Conservation (phyloP, 2,329 filamentous ascomycete genomes). For the Scytalidium lignicola region DNA sequence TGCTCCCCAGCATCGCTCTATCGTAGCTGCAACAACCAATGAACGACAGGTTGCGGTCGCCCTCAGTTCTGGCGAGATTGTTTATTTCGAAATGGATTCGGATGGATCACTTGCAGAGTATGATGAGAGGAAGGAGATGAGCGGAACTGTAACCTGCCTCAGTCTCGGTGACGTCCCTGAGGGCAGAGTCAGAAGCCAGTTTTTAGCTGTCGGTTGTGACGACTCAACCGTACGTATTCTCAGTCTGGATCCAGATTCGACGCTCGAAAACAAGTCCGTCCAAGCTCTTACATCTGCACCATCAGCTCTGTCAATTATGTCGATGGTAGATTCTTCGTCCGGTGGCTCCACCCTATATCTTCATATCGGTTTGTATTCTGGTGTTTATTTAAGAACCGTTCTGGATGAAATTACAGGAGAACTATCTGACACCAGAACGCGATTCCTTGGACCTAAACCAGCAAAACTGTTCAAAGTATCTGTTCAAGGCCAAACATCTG, state of each 20-base stretch:
- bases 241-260: constrained; percentile 84
- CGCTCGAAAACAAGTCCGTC: constrained; percentile 87
- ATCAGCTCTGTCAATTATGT: constrained; percentile 83
- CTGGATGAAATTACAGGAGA: constrained; percentile 95
- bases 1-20: constrained; percentile 87
- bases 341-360: constrained; percentile 86
- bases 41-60: constrained; percentile 89
- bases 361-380: constrained; percentile 92
- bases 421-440: constrained; percentile 87
- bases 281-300: constrained; percentile 89
- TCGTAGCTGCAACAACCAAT: constrained; percentile 91
- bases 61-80: constrained; percentile 90
- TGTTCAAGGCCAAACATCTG: constrained; percentile 76
- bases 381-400: constrained; percentile 91
- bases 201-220: constrained; percentile 92
- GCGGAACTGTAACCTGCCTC: constrained; percentile 89
- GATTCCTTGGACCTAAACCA: constrained; percentile 86
- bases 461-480: constrained; percentile 90
- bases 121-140: constrained; percentile 92
- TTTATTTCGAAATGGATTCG: constrained; percentile 95
- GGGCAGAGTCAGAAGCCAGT: constrained; percentile 82
- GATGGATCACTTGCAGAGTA: constrained; percentile 91
- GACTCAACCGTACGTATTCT: constrained; percentile 93
- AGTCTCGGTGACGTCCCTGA: constrained; percentile 90
- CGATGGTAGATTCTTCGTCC: constrained; percentile 90